Evolutionary conservation across 768 basidiomycete species (phyloP).

Genomic region (Lactifluus pinguis): DNA sequence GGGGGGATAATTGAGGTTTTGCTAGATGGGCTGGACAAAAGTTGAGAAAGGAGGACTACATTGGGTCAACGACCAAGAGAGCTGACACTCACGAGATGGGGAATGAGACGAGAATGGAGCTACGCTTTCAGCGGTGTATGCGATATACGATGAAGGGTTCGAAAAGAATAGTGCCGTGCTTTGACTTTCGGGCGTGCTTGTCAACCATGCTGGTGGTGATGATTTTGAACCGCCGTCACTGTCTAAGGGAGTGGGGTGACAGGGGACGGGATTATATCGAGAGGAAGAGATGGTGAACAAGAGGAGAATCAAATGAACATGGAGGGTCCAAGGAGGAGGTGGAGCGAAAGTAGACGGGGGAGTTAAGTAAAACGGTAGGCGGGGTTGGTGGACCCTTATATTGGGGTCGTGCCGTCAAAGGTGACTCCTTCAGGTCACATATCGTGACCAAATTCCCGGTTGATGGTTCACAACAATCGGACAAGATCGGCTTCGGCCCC

Average conservation of each 20-base stretch:
- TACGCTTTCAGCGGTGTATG: conserved; percentile 51
- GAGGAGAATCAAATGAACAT: conserved; percentile 31
- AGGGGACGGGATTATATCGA: conserved; percentile 20
- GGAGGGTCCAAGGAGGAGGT: conserved; percentile 6
- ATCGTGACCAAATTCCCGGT: not conserved
- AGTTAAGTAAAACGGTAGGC: conserved; percentile 31
- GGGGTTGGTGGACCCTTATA: conserved; percentile 17
- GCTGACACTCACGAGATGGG: conserved; percentile 11
- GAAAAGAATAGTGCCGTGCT: conserved; percentile 81
- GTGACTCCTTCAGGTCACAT: conserved; percentile 11
- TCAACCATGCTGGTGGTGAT: conserved; percentile 60
- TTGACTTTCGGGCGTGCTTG: conserved; percentile 70
- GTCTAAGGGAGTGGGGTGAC: conserved; percentile 4
- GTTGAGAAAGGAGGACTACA: not conserved
- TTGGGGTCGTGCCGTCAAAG: not conserved
- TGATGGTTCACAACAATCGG: not conserved
- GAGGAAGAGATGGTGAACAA: conserved; percentile 16
- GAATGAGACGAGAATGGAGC: conserved; percentile 6
- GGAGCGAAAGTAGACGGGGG: conserved; percentile 19
- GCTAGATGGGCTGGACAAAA: not conserved
- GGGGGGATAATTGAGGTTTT: conserved; percentile 9
- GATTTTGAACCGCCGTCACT: conserved; percentile 23
- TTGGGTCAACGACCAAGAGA: not conserved
- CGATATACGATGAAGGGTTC: conserved; percentile 83
- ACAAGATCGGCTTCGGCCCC: conserved; percentile 14